Base-by-base conservation (phyloP, 129 eudicot species). In the Centrapalus pauciflorus region DNA sequence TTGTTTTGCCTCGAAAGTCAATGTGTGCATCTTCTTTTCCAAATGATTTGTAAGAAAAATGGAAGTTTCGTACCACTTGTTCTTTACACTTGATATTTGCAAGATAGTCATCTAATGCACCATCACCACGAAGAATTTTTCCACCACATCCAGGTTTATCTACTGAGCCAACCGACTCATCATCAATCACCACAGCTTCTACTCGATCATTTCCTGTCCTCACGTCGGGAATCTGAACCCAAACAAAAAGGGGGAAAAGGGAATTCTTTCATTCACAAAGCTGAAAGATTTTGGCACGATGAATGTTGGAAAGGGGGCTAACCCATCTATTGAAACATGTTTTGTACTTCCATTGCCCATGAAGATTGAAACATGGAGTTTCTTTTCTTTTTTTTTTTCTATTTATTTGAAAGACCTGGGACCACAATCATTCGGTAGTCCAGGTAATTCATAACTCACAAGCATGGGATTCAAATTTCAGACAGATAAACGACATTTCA, bases 171-270 rank as follows among this genome's bases (percentile, higher is more conserved):
- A 87, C 84, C 29, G 95, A 84, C 61, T 85, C 97, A 71, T 87
- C 90, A 33, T 91, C 97, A 64, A 91, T 75, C 34, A 91, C 94
- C 21, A 91, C 96, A 5, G 97, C 96, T 65, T 91, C 97, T 67
- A 91, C 82, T 79, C 83, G 82, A 56, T 91, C 94, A 21, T 71
- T 57, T 68, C 96, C 97, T 1, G 72, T 79, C 77, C 61, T 77
- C 12, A 66, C 68, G 70, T 91, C 97, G 27, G 97, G 97, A 71
- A 91, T 86, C 97, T 91, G 46, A 64, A 76, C 48, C 25, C 54
- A 19, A 35, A 37, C 37, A 21, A 14, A 65, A 7, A 26, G 55
- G 27, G n/a, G n/a, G n/a, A n/a, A n/a, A 66, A 28, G n/a, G 0
- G 32, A 28, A 60, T 61, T 29, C n/a, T 73, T 61, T 43, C 11